Conservation (phyloP, 768 basidiomycete species). For the Mycena pura region DNA sequence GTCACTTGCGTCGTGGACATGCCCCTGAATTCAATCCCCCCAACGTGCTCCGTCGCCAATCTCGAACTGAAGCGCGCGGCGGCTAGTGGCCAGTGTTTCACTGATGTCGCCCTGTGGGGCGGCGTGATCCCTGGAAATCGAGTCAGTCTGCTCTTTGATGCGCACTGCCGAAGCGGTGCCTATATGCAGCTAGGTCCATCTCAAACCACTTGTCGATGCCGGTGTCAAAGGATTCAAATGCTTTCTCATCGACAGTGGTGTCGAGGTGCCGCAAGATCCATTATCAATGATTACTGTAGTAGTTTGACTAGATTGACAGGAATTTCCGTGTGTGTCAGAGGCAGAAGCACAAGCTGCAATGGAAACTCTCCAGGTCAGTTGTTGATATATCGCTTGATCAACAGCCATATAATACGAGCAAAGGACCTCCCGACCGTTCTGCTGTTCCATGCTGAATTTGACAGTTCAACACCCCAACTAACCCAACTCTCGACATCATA, state of each 20-base stretch:
- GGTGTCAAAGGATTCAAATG: constrained; percentile 98
- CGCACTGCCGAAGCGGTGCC: background rate
- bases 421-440: constrained; percentile 76
- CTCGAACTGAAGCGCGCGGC: constrained; percentile 74
- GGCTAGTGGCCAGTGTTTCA: constrained; percentile 75
- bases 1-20: constrained; percentile 97
- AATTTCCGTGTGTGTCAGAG: constrained; percentile 89
- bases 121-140: constrained; percentile 94
- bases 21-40: constrained; percentile 97
- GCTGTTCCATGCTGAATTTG: constrained; percentile 94
- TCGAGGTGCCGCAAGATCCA: constrained; percentile 64
- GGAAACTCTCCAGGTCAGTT: constrained; percentile 71
- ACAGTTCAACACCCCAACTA: constrained; percentile 29
- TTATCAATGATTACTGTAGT: constrained; percentile 13
- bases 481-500: constrained; percentile 55
- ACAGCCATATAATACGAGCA: background rate
- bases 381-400: constrained; percentile 10
- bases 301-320: constrained; percentile 51
- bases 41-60: constrained; percentile 86
- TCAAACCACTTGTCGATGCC: constrained; percentile 74
- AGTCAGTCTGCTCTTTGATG: constrained; percentile 44
- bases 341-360: constrained; percentile 73
- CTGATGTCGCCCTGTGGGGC: constrained; percentile 93
- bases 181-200: constrained; percentile 56
- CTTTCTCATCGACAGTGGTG: constrained; percentile 94